Base-by-base conservation (phyloP, 805 yeast genomes). In the Scheffersomyces ergatensis region DNA sequence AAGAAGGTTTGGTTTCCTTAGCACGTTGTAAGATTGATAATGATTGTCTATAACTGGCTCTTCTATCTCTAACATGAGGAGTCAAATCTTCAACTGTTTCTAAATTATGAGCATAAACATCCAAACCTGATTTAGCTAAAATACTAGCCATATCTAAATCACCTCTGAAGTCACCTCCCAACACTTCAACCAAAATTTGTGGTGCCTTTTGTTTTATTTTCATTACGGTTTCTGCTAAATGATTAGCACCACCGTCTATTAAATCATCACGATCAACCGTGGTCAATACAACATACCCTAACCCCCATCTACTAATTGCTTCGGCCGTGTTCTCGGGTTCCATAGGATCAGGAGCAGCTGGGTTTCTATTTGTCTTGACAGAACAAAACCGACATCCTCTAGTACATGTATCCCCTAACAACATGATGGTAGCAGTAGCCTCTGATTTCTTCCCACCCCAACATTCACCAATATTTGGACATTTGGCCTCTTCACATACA, bases 401-500 rank as follows among this genome's bases (percentile, higher is more conserved):
- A 1, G 99, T 93, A 67, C 99, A 93, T 0, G 99, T 93, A 55
- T 93, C 99, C 46, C 99, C 99, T 77, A 93, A 76, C 43, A 93
- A 72, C 99, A 93, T 93, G 52, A 93, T 93, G 2, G 99, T 93
- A 5, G 96, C 96, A 6, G 97, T 89, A 3, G 99, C 97, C 48
- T 89, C 92, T 5, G 92, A 80, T 61, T 90, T 84, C 54, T 83
- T 80, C 23, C 99, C 99, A 41, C 99, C 98, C 99, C 99, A 93
- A 65, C 99, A 93, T 62, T 93, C 99, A 38, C 98, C 97, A 47
- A 93, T 93, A 62, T 93, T 93, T n/a, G 99, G 99, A 66, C 99
- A 93, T 58, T 93, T 84, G 4, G 99, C 99, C 58, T 93, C 99
- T 64, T 93, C 98, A 66, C 99, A 93, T 23, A 93, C 99, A 0